A percentile compares a stretch with the other conserved stretches of the same genome.
phyloP scores from a whole-genome alignment of 495 filamentous ascomycete species.

The Xanthoparmelia taractica region DNA sequence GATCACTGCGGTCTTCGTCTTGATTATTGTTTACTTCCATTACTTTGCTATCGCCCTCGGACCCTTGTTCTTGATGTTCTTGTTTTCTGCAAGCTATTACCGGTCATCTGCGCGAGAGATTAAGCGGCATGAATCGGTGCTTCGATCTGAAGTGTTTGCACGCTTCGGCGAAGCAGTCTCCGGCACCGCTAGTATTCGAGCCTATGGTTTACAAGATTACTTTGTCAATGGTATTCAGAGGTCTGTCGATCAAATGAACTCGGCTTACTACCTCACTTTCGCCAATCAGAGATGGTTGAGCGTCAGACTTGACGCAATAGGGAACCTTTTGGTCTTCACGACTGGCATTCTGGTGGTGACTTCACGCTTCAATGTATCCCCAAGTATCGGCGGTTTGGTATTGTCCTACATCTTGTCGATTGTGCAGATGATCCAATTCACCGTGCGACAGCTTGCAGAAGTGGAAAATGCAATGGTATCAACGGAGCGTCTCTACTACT shows the following conservation, averaged over 20 bases:
- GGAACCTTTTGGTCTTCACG: slow-evolving; percentile 73
- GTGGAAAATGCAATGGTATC: slow-evolving; percentile 98
- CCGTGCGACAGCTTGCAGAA: slow-evolving; percentile 87
- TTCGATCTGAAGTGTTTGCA: slow-evolving; percentile 82
- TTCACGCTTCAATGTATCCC: slow-evolving; percentile 77
- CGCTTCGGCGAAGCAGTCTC: slow-evolving; percentile 83
- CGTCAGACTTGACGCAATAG: slow-evolving; percentile 74
- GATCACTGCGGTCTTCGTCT: slow-evolving; percentile 68
- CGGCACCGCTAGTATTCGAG: slow-evolving; percentile 76
- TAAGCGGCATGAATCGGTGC: slow-evolving; percentile 84
- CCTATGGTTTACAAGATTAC: slow-evolving; percentile 69
- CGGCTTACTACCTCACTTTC: slow-evolving; percentile 89
- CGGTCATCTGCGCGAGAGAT: slow-evolving; percentile 84
- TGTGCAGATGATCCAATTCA: slow-evolving; percentile 95
- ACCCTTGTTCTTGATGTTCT: slow-evolving; percentile 70
- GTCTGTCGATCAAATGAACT: slow-evolving; percentile 82
- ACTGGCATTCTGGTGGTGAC: slow-evolving; percentile 88
- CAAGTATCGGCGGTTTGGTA: slow-evolving; percentile 79
- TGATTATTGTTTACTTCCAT: slow-evolving; percentile 89
- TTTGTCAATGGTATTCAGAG: slow-evolving; percentile 61
- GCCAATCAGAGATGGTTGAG: slow-evolving; percentile 91
- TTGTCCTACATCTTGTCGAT: slow-evolving; percentile 88
- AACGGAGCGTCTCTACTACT: slow-evolving; percentile 88
- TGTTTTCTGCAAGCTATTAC: slow-evolving; percentile 82
- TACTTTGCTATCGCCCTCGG: slow-evolving; percentile 87